Conservation (phyloP, 768 basidiomycete genomes). For the Lentinula sp. region DNA sequence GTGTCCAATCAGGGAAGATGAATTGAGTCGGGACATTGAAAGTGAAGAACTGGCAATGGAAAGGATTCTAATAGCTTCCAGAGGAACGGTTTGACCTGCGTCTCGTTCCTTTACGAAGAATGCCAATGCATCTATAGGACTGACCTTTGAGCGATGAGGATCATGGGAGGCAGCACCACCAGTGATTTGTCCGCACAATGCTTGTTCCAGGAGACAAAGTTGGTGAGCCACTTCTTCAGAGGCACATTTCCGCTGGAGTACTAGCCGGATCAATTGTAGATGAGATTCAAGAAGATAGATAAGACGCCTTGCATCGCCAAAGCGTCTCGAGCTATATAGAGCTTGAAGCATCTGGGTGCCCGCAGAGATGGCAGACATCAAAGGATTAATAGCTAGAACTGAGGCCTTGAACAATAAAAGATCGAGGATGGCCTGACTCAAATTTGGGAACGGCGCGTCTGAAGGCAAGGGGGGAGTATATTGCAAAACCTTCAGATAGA, state of each 20-base stretch:
- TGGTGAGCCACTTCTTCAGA: conserved; percentile 31
- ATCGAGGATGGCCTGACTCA: conserved; percentile 64
- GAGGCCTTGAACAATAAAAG: conserved; percentile 70
- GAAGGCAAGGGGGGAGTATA: conserved; percentile 50
- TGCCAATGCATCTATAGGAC: conserved; percentile 73
- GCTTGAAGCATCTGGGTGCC: conserved; percentile 53
- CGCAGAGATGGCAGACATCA: conserved; percentile 63
- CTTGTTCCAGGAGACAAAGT: conserved; percentile 70
- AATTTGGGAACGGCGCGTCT: conserved; percentile 50
- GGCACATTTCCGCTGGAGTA: conserved; percentile 61
- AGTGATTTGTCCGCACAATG: conserved; percentile 57
- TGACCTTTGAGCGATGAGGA: conserved; percentile 40
- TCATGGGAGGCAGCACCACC: conserved; percentile 42
- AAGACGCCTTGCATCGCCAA: conserved; percentile 62
- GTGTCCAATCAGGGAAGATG: conserved; percentile 73
- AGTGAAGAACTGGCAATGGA: conserved; percentile 63
- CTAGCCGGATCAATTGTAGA: conserved; percentile 51
- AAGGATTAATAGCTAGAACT: conserved; percentile 73
- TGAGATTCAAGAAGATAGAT: conserved; percentile 65
- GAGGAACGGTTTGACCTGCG: conserved; percentile 52
- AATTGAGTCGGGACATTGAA: conserved; percentile 50
- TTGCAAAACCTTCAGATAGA: conserved; percentile 64
- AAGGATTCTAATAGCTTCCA: conserved; percentile 64
- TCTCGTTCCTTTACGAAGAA: conserved; percentile 61
- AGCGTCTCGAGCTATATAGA: conserved; percentile 57